These are phyloP conservation scores for Fusarium sp. DNA, from an alignment of 2,329 filamentous ascomycete species.

Conservation along the genomic window DNA sequence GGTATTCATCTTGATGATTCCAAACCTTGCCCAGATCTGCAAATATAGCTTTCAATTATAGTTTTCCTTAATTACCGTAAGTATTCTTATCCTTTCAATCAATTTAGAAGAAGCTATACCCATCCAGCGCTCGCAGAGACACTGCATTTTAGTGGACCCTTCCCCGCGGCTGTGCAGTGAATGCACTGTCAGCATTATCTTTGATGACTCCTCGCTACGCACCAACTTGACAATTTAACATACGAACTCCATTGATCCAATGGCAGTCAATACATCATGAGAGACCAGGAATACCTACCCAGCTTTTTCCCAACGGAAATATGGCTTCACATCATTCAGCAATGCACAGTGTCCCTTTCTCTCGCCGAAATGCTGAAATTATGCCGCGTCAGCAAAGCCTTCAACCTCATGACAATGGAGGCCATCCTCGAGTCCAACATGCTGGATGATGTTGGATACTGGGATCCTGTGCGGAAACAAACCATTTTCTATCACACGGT, in stretches of 20 bases:
- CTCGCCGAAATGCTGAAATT: neutral
- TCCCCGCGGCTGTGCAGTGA: neutral
- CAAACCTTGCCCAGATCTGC: too few relatives aligned
- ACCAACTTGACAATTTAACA: neutral
- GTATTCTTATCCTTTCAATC: too few relatives aligned
- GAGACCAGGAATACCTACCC: too few relatives aligned
- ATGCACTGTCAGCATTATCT: neutral
- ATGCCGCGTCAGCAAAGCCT: neutral
- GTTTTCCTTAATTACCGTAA: too few relatives aligned
- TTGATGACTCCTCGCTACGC: neutral
- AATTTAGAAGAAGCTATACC: neutral
- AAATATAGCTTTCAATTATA: too few relatives aligned
- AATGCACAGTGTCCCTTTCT: neutral
- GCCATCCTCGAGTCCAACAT: neutral
- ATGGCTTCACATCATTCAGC: neutral
- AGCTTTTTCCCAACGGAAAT: neutral
- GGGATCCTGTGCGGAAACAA: neutral
- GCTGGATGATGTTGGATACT: neutral
- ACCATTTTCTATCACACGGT: neutral
- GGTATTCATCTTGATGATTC: too few relatives aligned
- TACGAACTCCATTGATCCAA: neutral
- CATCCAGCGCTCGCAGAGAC: neutral
- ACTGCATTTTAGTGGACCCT: neutral
- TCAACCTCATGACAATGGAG: neutral
- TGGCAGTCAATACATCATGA: neutral